Conservation (phyloP, 169 alveolate genomes). For the Plasmodium ovale region DNA sequence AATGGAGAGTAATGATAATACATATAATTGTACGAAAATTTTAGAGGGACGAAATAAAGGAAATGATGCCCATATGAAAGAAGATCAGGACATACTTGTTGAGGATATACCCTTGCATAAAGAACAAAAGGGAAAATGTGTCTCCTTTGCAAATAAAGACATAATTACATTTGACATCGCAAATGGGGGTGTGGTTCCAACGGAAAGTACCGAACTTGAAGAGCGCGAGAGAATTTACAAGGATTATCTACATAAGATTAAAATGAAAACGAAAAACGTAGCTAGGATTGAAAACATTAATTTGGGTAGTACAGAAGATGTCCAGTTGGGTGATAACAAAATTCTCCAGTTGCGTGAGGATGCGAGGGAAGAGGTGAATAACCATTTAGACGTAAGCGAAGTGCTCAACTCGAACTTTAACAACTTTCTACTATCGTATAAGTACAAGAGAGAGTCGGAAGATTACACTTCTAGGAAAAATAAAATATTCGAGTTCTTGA, state of each 20-base stretch:
- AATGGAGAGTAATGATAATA: too few relatives aligned
- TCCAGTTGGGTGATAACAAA: not conserved
- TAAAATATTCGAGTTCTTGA: slow-evolving; percentile 18
- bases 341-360: not conserved
- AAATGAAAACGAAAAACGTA: not conserved
- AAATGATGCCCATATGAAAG: too few relatives aligned
- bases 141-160: not conserved
- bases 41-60: too few relatives aligned
- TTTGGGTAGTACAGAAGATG: too few relatives aligned
- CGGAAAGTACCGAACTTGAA: not conserved
- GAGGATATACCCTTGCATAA: not conserved
- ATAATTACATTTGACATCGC: not conserved
- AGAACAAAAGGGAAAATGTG: not conserved
- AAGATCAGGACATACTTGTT: not conserved
- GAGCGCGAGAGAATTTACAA: not conserved
- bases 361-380: not conserved
- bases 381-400: not conserved
- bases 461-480: not conserved
- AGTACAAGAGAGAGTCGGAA: slow-evolving; percentile 12
- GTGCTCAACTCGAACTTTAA: slow-evolving; percentile 28
- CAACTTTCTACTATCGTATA: slow-evolving; percentile 52
- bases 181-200: not conserved
- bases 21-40: too few relatives aligned
- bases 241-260: slow-evolving; percentile 13
- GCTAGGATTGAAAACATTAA: not conserved